These are phyloP conservation scores for Lactarius indigo DNA, from an alignment of 768 basidiomycete species.

Conservation along the genomic window DNA sequence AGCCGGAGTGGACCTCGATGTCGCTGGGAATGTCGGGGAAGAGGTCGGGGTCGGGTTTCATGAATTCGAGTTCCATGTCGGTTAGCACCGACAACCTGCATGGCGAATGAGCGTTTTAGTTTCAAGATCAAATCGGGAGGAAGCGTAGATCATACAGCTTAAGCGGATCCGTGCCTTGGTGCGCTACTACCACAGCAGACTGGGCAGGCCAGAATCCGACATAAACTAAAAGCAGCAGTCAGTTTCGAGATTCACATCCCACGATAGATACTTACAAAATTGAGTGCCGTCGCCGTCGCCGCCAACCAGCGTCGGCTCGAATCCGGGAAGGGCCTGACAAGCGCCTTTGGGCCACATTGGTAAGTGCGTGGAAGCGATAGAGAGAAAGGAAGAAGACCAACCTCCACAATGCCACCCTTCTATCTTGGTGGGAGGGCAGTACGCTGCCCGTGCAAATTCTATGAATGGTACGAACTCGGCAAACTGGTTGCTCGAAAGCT, in stretches of 20 bases:
- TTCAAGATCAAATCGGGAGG: neutral
- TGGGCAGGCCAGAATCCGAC: conserved; percentile 22
- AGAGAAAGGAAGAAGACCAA: conserved; percentile 27
- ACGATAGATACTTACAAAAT: conserved; percentile 37
- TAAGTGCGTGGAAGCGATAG: neutral
- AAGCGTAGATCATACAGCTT: conserved; percentile 11
- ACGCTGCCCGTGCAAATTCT: conserved; percentile 53
- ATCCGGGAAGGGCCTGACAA: conserved; percentile 41
- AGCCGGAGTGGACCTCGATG: conserved; percentile 15
- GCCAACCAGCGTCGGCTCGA: conserved; percentile 41
- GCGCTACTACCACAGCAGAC: conserved; percentile 23
- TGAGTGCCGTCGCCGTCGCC: conserved; percentile 49
- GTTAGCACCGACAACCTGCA: conserved; percentile 19
- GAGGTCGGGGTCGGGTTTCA: conserved; percentile 13
- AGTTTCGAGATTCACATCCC: neutral
- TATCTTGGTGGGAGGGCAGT: conserved; percentile 41
- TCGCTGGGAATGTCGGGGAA: conserved; percentile 15
- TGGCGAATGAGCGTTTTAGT: neutral
- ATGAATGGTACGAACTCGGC: conserved; percentile 43
- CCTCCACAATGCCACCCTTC: conserved; percentile 45
- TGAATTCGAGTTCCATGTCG: conserved; percentile 4
- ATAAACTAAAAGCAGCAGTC: conserved; percentile 13
- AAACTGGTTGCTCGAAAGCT: conserved; percentile 34
- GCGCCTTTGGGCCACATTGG: conserved; percentile 32
- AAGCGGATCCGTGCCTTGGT: conserved; percentile 23